Percentiles rank a stretch among this genome's conserved stretches.
Conservation (phyloP, 805 yeast genomes). For the Saitoella complicata region DNA sequence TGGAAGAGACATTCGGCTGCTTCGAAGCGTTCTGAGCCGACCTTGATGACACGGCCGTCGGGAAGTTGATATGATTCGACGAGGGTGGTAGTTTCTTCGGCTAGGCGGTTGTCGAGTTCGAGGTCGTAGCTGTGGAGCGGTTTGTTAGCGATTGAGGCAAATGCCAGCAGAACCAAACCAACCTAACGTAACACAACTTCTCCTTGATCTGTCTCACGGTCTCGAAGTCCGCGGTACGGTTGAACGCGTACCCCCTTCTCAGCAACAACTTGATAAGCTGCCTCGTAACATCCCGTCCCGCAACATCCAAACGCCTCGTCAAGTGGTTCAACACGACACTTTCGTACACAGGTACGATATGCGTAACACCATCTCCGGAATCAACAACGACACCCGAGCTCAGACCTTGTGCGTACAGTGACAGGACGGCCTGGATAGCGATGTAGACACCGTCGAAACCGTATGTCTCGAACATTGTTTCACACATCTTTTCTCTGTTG, state of each 20-base stretch:
- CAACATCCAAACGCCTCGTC: constrained; percentile 85
- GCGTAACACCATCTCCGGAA: constrained; percentile 98
- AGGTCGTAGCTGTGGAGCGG: constrained; percentile 52
- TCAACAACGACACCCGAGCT: constrained; percentile 96
- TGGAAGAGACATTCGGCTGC: constrained; percentile 96
- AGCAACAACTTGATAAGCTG: constrained; percentile 77
- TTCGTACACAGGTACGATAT: constrained; percentile 95
- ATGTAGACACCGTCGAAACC: constrained; percentile 86
- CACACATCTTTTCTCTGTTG: constrained; percentile 82
- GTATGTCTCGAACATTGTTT: constrained; percentile 82
- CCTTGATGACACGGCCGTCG: constrained; percentile 85
- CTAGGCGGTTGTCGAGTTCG: constrained; percentile 69
- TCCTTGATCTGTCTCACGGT: constrained; percentile 89
- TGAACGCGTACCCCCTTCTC: constrained; percentile 94
- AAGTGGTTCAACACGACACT: constrained; percentile 89
- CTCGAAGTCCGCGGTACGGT: constrained; percentile 98
- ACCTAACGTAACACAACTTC: constrained; percentile 70
- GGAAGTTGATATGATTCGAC: constrained; percentile 91
- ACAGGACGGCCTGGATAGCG: constrained; percentile 95
- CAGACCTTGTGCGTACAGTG: constrained; percentile 76
- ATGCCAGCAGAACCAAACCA: too few relatives aligned
- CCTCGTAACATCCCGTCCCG: constrained; percentile 97
- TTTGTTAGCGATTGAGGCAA: too few relatives aligned
- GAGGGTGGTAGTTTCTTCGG: constrained; percentile 88
- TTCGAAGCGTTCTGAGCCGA: constrained; percentile 90